A percentile compares a stretch with the other conserved stretches of the same genome.
Evolutionary conservation across 2,329 filamentous ascomycete species (phyloP).

Genomic region (Claviceps arundinis): DNA sequence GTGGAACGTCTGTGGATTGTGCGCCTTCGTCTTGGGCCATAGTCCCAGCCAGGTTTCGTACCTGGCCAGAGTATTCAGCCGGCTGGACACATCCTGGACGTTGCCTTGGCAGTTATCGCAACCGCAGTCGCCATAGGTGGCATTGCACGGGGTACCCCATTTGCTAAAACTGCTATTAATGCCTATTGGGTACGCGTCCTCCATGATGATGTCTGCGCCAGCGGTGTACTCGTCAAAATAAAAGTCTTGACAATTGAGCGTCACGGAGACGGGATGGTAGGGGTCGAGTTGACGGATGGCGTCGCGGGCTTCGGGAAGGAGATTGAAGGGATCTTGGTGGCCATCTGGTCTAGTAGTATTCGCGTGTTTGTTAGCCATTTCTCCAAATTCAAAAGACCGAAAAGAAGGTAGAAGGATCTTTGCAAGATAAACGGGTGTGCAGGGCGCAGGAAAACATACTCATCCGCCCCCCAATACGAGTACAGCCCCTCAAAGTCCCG

Average conservation of each 20-base stretch:
- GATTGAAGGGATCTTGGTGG: slow-evolving; percentile 38
- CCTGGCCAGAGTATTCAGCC: slow-evolving; percentile 24
- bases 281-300: slow-evolving; percentile 38
- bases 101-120: slow-evolving; percentile 45
- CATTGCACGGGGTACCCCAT: slow-evolving; percentile 43
- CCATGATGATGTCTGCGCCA: slow-evolving; percentile 45
- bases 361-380: too few relatives aligned
- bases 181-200: slow-evolving; percentile 46
- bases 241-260: slow-evolving; percentile 50
- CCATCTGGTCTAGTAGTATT: slow-evolving; percentile 33
- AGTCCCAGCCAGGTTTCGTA: slow-evolving; percentile 29
- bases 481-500: slow-evolving; percentile 27
- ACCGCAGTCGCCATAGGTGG: slow-evolving; percentile 48
- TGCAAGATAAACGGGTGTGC: too few relatives aligned
- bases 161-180: slow-evolving; percentile 40
- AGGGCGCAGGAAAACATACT: slow-evolving; percentile 17
- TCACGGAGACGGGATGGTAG: slow-evolving; percentile 46
- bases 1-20: slow-evolving; percentile 34
- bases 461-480: slow-evolving; percentile 32
- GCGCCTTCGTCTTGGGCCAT: slow-evolving; percentile 29
- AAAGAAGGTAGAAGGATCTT: too few relatives aligned
- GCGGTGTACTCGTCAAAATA: slow-evolving; percentile 41
- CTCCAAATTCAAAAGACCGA: too few relatives aligned
- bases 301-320: slow-evolving; percentile 27
- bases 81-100: slow-evolving; percentile 35